Conservation (phyloP, 768 basidiomycete genomes). For the Suillus subluteus region DNA sequence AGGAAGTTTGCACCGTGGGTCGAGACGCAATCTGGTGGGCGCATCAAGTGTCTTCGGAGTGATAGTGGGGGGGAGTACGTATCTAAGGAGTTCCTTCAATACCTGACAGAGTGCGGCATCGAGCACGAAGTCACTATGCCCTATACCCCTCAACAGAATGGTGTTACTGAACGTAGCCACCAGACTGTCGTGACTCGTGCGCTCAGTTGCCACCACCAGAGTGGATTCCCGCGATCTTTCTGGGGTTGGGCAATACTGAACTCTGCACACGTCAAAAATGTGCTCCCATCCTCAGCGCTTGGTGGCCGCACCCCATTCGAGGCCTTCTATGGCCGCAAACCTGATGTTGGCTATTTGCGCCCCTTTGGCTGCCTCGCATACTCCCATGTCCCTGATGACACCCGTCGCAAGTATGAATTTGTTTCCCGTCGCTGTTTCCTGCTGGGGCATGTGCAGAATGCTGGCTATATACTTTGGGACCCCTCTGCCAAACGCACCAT, state of each 20-base stretch:
- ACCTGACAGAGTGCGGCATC: no score
- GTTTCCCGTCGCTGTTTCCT: background rate
- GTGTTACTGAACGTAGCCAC: no score
- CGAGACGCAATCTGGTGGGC: no score
- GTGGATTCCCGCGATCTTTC: constrained; percentile 21
- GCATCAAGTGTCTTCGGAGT: no score
- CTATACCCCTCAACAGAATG: no score
- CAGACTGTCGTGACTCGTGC: constrained; percentile 25
- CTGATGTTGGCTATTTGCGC: constrained; percentile 23
- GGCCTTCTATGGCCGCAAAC: constrained; percentile 26
- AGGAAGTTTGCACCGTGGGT: no score
- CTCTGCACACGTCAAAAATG: constrained; percentile 12
- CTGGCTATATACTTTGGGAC: background rate
- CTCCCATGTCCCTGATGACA: background rate
- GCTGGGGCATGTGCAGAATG: background rate
- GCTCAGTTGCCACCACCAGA: constrained; percentile 27
- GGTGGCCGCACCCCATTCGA: constrained; percentile 26
- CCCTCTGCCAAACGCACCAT: background rate
- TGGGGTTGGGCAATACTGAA: constrained; percentile 24
- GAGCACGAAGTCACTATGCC: no score
- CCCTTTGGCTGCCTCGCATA: constrained; percentile 23
- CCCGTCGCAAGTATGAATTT: background rate
- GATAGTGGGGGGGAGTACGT: no score
- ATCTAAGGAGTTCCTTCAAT: no score
- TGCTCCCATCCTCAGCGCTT: constrained; percentile 13